These are phyloP conservation scores for Coniochaeta hoffmannii DNA, from an alignment of 2,329 filamentous ascomycete genomes.

Conservation along the genomic window DNA sequence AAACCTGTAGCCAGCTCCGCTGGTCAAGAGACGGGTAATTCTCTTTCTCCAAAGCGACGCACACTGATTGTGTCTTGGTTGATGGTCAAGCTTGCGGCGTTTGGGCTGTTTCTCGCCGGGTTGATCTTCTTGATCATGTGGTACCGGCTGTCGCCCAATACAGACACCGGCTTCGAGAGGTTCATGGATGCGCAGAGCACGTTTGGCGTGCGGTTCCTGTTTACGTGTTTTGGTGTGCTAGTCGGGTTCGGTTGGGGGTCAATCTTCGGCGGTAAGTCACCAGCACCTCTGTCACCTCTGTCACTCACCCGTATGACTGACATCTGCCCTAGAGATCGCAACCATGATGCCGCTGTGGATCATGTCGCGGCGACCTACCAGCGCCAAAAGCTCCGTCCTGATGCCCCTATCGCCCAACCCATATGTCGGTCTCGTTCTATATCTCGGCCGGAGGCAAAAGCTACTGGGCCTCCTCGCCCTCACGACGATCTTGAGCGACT, in stretches of 20 bases:
- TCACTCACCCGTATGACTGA: constrained; percentile 17
- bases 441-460: constrained; percentile 21
- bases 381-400: constrained; percentile 21
- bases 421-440: constrained; percentile 24
- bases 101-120: constrained; percentile 19
- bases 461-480: constrained; percentile 24
- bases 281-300: constrained; percentile 11
- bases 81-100: constrained; percentile 8
- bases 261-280: constrained; percentile 24
- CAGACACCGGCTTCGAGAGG: constrained; percentile 27
- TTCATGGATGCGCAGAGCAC: constrained; percentile 33
- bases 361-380: neutral
- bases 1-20: neutral
- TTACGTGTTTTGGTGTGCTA: constrained; percentile 28
- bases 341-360: neutral
- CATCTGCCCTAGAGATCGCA: neutral
- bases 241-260: constrained; percentile 29
- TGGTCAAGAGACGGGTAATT: neutral
- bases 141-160: constrained; percentile 28
- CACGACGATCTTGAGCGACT: constrained; percentile 27
- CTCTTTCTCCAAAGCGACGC: neutral
- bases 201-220: constrained; percentile 31
- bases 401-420: constrained; percentile 22
- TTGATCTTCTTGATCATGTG: constrained; percentile 21
- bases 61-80: neutral